Evolutionary conservation across 345 rosid species (phyloP), one percentile per base, ranked within the genome.

Genomic region (Euphorbia peplus): DNA sequence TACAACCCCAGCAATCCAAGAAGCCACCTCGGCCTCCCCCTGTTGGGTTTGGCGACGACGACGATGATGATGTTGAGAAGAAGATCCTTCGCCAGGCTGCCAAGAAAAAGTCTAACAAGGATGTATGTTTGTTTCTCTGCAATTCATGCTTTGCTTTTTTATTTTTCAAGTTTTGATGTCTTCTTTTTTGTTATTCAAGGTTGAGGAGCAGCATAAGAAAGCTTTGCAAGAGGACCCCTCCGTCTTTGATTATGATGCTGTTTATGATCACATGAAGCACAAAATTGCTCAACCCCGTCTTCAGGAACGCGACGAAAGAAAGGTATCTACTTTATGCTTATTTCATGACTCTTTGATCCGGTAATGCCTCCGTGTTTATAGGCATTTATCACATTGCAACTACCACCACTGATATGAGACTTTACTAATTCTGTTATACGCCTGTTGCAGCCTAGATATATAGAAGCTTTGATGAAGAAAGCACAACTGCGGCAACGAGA

Each of bases 121-220:
- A 85, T 66, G 98, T 95, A 74, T 54, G 68, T 24, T 56, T 54
- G 68, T 24, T 56, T 28, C 2, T 66, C 22, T 16, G n/a, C 66
- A 53, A 22, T 53, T 53, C 57, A 19, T 47, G 44, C 18, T 0
- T 29, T 25, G 26, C 8, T 28, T 63, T 7, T 57, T 25, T 28
- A 3, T 15, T 53, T 22, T 2, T 12, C 11, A 0, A 1, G 2
- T 11, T 3, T 44, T 22, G 4, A 8, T 21, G 39, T 67, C 7
- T 25, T 29, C 60, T 28, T 39, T 32, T 29, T 73, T 42, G n/a
- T 14, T 10, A 4, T 73, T 29, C 9, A 75, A 90, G 99, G 74
- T 86, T n/a, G 99, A 95, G 74, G 96, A 90, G 74, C 89, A 87
- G 67, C 96, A 87, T 67, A 90, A 83, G 82, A 88, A 90, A 74